Percentiles rank a stretch among this genome's conserved stretches.
These are phyloP conservation scores for Murraya koenigii DNA, from an alignment of 345 rosid genomes.

Conservation along the genomic window DNA sequence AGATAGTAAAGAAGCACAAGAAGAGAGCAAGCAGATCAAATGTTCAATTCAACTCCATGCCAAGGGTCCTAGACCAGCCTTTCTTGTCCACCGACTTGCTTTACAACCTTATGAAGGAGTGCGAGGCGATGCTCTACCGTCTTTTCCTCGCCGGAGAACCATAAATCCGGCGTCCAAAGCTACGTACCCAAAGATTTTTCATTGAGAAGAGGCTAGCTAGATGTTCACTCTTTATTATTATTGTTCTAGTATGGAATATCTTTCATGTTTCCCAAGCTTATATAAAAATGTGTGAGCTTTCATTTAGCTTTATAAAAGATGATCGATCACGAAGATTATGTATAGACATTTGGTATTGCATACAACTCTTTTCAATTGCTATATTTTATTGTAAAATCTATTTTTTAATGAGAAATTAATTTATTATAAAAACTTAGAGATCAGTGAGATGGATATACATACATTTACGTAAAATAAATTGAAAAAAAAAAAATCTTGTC, in stretches of 20 bases:
- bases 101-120: conserved; percentile 33
- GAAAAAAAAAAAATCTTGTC: not conserved
- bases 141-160: conserved; percentile 22
- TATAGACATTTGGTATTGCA: too few relatives aligned
- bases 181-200: not conserved
- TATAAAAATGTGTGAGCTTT: not conserved
- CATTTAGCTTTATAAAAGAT: not conserved
- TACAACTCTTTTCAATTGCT: too few relatives aligned
- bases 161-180: not conserved
- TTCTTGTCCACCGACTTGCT: conserved; percentile 44
- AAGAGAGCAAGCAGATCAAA: conserved; percentile 26
- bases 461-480: not conserved
- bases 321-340: too few relatives aligned
- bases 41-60: conserved; percentile 21
- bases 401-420: too few relatives aligned
- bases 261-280: not conserved
- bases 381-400: too few relatives aligned
- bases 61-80: conserved; percentile 39
- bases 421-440: not conserved
- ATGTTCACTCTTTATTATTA: not conserved
- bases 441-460: not conserved
- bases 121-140: conserved; percentile 30
- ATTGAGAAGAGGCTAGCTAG: too few relatives aligned
- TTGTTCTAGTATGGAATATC: too few relatives aligned
- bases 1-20: conserved; percentile 55